Evolutionary conservation across 1,139 yeast species (phyloP), one percentile per base, ranked within the genome.

Genomic region (Debaryomyces nepalensis): DNA sequence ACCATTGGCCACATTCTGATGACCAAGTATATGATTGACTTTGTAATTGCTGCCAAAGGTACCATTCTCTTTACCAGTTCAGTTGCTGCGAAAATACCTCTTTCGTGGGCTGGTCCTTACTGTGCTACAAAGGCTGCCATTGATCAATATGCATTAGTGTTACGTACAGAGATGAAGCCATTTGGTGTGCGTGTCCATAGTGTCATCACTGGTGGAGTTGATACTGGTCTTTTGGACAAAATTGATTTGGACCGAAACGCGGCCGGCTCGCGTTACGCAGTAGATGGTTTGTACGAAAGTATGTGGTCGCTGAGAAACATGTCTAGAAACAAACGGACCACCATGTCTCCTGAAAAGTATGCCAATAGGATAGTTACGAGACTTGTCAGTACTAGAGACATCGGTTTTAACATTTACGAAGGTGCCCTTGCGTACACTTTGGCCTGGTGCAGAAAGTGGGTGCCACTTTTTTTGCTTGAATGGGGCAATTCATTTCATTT

Each of bases 181-280:
- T 66, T 66, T 42, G 73, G 66, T 1, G 71, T 66, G 7, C 43
- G 56, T 16, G 75, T 70, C 5, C 68, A 68, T 47, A 57, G 65
- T 34, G 62, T 70, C 5, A 66, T 70, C 30, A 68, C 75, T 5
- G 75, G 76, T 2, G 73, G 70, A 3, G 74, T 70, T 3, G 57
- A 68, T 38, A 68, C 74, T n/a, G 66, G 62, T 10, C 65, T 70
- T 26, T 51, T 56, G 26, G 68, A 63, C 43, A 46, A 44, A n/a
- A 42, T 45, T 10, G 26, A 24, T 4, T 30, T 35, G 4, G 32
- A 39, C 6, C 36, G 50, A 2, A 20, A 50, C 7, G 42, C 46
- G 1, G 9, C 32, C 1, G 56, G 54, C 7, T 54, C 64, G 6
- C 47, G 50, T 16, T 70, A 58, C 49, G 58, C 60, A 33, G 70